These are phyloP conservation scores for Gossypium ekmanianum DNA, from an alignment of 345 rosid genomes.

Conservation along the genomic window DNA sequence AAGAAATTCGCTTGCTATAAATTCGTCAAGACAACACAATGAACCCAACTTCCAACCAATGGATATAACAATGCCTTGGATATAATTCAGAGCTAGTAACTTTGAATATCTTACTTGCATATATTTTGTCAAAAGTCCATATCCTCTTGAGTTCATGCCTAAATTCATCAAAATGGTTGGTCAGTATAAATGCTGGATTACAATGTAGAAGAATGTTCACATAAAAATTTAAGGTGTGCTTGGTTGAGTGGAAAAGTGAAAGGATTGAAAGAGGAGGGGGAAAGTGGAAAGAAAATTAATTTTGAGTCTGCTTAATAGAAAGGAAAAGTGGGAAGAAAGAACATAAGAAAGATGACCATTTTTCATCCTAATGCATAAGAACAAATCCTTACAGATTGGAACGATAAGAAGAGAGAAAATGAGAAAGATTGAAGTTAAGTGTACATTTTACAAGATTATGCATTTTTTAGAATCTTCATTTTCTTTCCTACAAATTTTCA, in stretches of 20 bases:
- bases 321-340: no score
- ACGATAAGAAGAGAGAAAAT: background rate
- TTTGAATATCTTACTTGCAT: constrained; percentile 52
- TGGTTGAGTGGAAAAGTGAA: background rate
- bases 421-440: background rate
- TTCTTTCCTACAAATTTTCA: background rate
- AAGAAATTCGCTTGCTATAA: background rate
- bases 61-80: background rate
- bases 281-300: background rate
- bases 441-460: background rate
- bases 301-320: background rate
- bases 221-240: background rate
- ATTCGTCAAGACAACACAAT: background rate
- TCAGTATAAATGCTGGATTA: constrained; percentile 15
- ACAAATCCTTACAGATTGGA: background rate
- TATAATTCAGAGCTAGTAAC: background rate
- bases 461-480: background rate
- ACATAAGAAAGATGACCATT: background rate
- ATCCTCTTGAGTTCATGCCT: constrained; percentile 56
- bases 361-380: background rate
- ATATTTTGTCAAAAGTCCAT: constrained; percentile 76
- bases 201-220: background rate
- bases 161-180: constrained; percentile 29
- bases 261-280: background rate
- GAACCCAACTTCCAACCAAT: background rate